Evolutionary conservation across 768 basidiomycete species (phyloP).

Genomic region (Rhizopogon vulgaris): DNA sequence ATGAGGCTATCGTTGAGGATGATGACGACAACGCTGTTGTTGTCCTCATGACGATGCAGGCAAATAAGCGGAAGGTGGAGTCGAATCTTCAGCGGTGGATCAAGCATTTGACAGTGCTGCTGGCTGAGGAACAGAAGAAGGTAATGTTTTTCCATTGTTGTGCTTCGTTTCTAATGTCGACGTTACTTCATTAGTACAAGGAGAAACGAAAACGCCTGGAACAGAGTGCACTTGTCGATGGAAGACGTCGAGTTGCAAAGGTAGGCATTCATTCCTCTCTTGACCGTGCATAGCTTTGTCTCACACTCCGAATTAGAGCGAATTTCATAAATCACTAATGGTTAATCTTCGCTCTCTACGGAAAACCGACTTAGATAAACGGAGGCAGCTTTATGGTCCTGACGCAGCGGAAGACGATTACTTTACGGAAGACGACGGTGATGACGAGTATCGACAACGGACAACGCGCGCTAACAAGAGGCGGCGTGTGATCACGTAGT

Average conservation of each 20-base stretch:
- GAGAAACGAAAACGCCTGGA: conserved; percentile 55
- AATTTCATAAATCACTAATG: conserved; percentile 61
- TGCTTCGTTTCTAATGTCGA: neutral
- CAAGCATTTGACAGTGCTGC: conserved; percentile 51
- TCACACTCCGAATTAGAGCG: conserved; percentile 37
- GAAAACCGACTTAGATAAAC: conserved; percentile 49
- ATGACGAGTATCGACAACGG: conserved; percentile 26
- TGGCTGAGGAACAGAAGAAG: conserved; percentile 67
- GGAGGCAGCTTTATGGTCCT: conserved; percentile 35
- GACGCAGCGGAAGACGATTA: conserved; percentile 32
- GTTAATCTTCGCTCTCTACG: conserved; percentile 55
- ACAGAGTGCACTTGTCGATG: conserved; percentile 33
- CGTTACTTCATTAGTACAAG: conserved; percentile 40
- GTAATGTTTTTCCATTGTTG: conserved; percentile 26
- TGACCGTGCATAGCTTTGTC: neutral
- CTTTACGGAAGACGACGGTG: conserved; percentile 27
- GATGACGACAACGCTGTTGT: conserved; percentile 29
- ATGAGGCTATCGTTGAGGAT: conserved; percentile 46
- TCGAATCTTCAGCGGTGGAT: conserved; percentile 60
- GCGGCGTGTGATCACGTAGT: conserved; percentile 19
- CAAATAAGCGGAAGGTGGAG: conserved; percentile 34
- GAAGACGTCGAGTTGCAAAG: conserved; percentile 52
- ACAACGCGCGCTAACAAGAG: conserved; percentile 23
- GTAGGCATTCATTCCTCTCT: conserved; percentile 28
- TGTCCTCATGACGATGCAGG: conserved; percentile 22